phyloP scores from a whole-genome alignment of 805 yeast species.

The Kockiozyma suomiensis region DNA sequence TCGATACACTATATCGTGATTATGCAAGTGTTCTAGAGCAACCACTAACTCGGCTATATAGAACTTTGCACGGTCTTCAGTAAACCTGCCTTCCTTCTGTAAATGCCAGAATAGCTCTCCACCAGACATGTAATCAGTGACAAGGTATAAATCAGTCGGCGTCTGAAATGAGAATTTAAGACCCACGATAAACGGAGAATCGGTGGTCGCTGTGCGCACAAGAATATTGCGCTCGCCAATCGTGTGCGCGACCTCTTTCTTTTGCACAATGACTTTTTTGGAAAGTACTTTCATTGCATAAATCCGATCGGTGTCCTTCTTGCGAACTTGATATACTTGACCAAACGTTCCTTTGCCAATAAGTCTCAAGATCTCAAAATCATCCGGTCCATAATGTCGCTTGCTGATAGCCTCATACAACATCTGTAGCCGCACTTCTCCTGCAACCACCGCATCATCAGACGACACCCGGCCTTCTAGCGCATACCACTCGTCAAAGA shows the following conservation, averaged over 20 bases:
- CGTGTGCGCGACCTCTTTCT: slow-evolving; percentile 97
- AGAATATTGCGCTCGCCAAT: slow-evolving; percentile 95
- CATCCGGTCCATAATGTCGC: slow-evolving; percentile 87
- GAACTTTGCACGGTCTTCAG: slow-evolving; percentile 92
- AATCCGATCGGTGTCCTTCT: slow-evolving; percentile 83
- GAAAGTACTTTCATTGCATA: slow-evolving; percentile 98
- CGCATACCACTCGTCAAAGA: slow-evolving; percentile 72
- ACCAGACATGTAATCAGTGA: slow-evolving; percentile 97
- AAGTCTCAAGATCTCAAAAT: slow-evolving; percentile 86
- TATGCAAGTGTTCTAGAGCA: slow-evolving; percentile 92
- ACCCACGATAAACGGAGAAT: slow-evolving; percentile 92
- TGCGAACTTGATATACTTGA: slow-evolving; percentile 93
- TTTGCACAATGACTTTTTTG: slow-evolving; percentile 91
- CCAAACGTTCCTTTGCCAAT: slow-evolving; percentile 98
- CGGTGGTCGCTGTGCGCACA: slow-evolving; percentile 86
- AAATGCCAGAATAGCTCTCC: slow-evolving; percentile 97
- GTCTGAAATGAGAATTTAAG: slow-evolving; percentile 96
- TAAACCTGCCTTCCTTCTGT: slow-evolving; percentile 92
- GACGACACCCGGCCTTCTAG: slow-evolving; percentile 60
- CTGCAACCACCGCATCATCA: slow-evolving; percentile 73
- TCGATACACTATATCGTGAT: slow-evolving; percentile 92
- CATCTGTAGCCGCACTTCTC: slow-evolving; percentile 75
- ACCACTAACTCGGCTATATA: slow-evolving; percentile 94
- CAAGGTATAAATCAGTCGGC: slow-evolving; percentile 85
- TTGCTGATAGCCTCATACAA: slow-evolving; percentile 69